Conservation (phyloP, 1,139 yeast genomes). For the Zygosaccharomyces sapae region DNA sequence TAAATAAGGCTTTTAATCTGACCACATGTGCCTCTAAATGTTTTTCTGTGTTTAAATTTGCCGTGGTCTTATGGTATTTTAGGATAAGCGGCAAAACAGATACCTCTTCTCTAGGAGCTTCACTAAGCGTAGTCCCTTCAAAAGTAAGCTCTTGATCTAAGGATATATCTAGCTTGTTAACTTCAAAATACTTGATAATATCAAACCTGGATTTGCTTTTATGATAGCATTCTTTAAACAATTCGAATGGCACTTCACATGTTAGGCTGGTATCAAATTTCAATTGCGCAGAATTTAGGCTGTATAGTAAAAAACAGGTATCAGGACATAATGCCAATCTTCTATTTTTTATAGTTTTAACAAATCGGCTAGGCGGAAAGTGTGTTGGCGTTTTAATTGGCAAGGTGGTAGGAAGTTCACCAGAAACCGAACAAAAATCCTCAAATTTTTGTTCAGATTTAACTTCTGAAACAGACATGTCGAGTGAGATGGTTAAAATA, state of each 20-base stretch:
- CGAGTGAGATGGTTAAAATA: no score
- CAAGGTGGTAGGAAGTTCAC: background rate
- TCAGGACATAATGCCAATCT: slow-evolving; percentile 7
- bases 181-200: slow-evolving; percentile 10
- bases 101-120: slow-evolving; percentile 8
- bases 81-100: slow-evolving; percentile 11
- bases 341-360: slow-evolving; percentile 6
- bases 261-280: slow-evolving; percentile 1
- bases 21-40: slow-evolving; percentile 11
- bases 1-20: slow-evolving; percentile 11
- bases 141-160: slow-evolving; percentile 7
- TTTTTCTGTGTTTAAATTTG: slow-evolving; percentile 4
- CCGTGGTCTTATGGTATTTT: slow-evolving; percentile 8
- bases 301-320: slow-evolving; percentile 11
- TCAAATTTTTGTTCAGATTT: background rate
- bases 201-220: slow-evolving; percentile 8
- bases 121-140: slow-evolving; percentile 12
- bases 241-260: slow-evolving; percentile 8
- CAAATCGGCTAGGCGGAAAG: slow-evolving; percentile 9
- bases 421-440: background rate
- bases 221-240: slow-evolving; percentile 15
- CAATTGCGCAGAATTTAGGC: slow-evolving; percentile 9
- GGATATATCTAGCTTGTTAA: slow-evolving; percentile 2
- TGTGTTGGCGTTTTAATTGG: background rate
- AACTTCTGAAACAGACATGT: background rate